A percentile compares a stretch with the other conserved stretches of the same genome.
Evolutionary conservation across 2,329 filamentous ascomycete species (phyloP).

Genomic region (Tolypocladium capitatum): DNA sequence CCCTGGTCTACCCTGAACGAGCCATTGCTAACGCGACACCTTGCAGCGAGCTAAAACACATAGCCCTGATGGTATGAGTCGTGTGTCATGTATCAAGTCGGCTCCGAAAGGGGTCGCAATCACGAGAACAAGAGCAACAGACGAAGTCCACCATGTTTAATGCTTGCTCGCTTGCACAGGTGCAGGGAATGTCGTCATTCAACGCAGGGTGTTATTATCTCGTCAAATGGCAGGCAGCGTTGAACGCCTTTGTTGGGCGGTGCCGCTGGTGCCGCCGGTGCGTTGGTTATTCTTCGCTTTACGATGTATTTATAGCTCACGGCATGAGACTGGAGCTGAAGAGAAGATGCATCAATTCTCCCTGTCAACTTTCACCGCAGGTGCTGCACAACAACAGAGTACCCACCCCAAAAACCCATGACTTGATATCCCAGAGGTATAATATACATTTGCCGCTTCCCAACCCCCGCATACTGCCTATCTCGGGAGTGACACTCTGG

Average conservation of each 20-base stretch:
- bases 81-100: neutral
- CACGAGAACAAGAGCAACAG: neutral
- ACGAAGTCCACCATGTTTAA: neutral
- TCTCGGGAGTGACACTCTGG: neutral
- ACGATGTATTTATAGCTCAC: too few relatives aligned
- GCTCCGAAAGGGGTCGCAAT: neutral
- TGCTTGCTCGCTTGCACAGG: too few relatives aligned
- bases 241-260: too few relatives aligned
- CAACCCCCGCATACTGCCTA: neutral
- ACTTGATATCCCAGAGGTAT: neutral
- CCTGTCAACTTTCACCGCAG: neutral
- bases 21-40: neutral
- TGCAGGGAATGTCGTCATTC: neutral
- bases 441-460: neutral
- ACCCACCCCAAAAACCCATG: neutral
- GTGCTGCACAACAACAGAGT: neutral
- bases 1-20: neutral
- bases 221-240: neutral
- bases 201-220: too few relatives aligned
- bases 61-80: slow-evolving; percentile 33
- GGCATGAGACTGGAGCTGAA: too few relatives aligned
- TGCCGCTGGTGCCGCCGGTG: too few relatives aligned
- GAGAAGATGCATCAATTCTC: neutral
- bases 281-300: too few relatives aligned
- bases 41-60: slow-evolving; percentile 36